Percentiles rank a stretch among this genome's conserved stretches.
These are phyloP conservation scores for Physaria fendleri DNA, from an alignment of 345 rosid genomes.

Conservation along the genomic window DNA sequence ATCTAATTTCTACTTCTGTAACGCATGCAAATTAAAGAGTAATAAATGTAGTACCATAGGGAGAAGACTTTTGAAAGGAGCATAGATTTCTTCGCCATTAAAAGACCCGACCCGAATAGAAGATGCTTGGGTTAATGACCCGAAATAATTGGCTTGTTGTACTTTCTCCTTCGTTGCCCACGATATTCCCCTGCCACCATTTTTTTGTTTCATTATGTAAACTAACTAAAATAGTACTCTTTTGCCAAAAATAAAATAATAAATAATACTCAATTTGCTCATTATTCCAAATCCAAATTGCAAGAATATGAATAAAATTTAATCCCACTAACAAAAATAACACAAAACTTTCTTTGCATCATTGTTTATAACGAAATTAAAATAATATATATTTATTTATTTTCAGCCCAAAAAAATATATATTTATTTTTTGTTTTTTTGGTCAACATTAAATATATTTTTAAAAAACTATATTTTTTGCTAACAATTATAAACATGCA, in stretches of 20 bases:
- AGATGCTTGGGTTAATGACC: slow-evolving; percentile 94
- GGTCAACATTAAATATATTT: too few relatives aligned
- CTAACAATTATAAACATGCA: too few relatives aligned
- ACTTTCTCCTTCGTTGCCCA: slow-evolving; percentile 99
- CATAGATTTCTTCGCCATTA: slow-evolving; percentile 95
- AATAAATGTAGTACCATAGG: slow-evolving; percentile 60
- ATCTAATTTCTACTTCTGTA: background rate
- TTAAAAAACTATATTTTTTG: too few relatives aligned
- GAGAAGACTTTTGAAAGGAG: slow-evolving; percentile 94
- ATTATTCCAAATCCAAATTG: slow-evolving; percentile 17
- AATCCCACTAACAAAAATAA: background rate
- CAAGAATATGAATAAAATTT: slow-evolving; percentile 12
- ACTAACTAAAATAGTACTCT: too few relatives aligned
- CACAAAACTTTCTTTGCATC: slow-evolving; percentile 17
- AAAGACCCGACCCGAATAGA: slow-evolving; percentile 86
- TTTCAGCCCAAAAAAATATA: too few relatives aligned
- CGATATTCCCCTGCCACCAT: slow-evolving; percentile 69
- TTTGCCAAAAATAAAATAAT: too few relatives aligned
- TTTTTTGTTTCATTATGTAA: background rate
- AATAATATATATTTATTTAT: too few relatives aligned
- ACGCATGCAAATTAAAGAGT: background rate
- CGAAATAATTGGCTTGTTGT: slow-evolving; percentile 94
- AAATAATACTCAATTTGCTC: slow-evolving; percentile 8
- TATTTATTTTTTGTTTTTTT: too few relatives aligned
- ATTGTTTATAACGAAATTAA: too few relatives aligned